phyloP scores from a whole-genome alignment of 176 grass and related monocot species.

The Saccharum officinarum region DNA sequence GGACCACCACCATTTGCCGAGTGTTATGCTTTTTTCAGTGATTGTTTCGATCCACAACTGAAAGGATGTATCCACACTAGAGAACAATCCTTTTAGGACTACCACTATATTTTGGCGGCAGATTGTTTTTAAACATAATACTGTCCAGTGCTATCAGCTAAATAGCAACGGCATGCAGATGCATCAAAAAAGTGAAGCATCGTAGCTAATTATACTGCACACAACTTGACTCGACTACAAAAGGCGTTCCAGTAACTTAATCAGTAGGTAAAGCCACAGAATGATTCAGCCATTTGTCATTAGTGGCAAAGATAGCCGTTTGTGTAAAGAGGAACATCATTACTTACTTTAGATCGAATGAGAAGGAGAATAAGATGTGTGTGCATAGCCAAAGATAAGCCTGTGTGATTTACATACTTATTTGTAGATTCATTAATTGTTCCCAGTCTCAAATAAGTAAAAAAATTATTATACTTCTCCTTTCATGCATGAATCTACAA shows the following conservation, averaged over 20 bases:
- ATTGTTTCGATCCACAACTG: neutral
- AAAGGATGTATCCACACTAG: neutral
- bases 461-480: neutral
- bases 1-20: neutral
- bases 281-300: slow-evolving; percentile 23
- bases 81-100: neutral
- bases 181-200: neutral
- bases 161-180: neutral
- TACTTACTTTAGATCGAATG: slow-evolving; percentile 18
- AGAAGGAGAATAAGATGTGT: neutral
- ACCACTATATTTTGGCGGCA: neutral
- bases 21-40: neutral
- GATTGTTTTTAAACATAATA: neutral
- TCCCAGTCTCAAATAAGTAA: neutral
- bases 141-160: neutral
- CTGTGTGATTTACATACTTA: neutral
- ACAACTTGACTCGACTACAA: neutral
- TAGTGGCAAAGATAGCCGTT: slow-evolving; percentile 33
- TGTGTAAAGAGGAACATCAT: slow-evolving; percentile 22
- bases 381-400: neutral
- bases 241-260: neutral
- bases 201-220: neutral
- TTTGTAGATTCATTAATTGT: neutral
- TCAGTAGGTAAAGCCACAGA: neutral
- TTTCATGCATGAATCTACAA: neutral